Percentiles rank a stretch among this genome's conserved stretches.
Conservation (phyloP, 2,329 filamentous ascomycete genomes). For the Orbilia ellipsospora region DNA sequence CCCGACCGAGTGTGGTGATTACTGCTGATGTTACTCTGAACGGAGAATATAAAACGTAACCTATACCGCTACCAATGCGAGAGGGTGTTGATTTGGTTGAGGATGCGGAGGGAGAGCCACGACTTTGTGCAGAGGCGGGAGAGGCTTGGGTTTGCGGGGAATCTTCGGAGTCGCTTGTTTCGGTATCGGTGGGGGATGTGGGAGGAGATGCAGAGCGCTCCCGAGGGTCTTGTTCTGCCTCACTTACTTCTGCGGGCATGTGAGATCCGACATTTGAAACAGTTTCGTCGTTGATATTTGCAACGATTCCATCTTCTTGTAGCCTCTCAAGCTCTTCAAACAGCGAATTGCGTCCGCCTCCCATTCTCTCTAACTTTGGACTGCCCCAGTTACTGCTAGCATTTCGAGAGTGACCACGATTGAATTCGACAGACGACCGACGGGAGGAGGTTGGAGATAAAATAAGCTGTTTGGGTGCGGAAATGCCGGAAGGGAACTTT, state of each 20-base stretch:
- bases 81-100: conserved; percentile 32
- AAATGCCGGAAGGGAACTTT: conserved; percentile 53
- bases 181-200: conserved; percentile 53
- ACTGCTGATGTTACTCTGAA: conserved; percentile 45
- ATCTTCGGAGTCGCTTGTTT: conserved; percentile 54
- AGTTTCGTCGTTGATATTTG: conserved; percentile 40
- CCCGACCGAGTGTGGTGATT: conserved; percentile 38
- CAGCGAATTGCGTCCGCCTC: conserved; percentile 42
- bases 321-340: conserved; percentile 51
- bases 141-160: conserved; percentile 29
- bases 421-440: conserved; percentile 49
- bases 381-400: conserved; percentile 52
- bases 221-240: conserved; percentile 30
- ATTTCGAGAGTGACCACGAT: conserved; percentile 44
- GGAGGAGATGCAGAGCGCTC: conserved; percentile 18
- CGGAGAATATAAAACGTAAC: conserved; percentile 50
- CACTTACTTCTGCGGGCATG: conserved; percentile 46
- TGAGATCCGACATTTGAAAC: conserved; percentile 37
- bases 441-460: conserved; percentile 46
- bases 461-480: conserved; percentile 51
- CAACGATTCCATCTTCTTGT: conserved; percentile 47
- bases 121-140: conserved; percentile 8
- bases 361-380: conserved; percentile 35
- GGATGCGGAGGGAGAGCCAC: conserved; percentile 22
- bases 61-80: conserved; percentile 28